Conservation (phyloP, 345 rosid species). For the Stellera chamaejasme region DNA sequence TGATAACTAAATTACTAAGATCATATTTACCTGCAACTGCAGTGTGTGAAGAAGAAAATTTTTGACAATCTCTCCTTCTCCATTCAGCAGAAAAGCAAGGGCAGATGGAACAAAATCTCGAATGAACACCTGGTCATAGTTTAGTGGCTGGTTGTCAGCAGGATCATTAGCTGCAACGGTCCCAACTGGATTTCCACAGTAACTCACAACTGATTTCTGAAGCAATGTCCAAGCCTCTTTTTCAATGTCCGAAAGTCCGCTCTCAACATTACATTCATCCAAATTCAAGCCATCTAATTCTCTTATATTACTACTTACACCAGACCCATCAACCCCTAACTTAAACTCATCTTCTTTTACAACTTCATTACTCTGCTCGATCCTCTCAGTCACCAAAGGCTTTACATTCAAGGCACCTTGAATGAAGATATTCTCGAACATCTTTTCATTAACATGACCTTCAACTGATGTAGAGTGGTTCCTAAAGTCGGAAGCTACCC, state of each 20-base stretch:
- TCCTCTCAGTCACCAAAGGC: constrained; percentile 47
- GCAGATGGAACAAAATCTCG: constrained; percentile 99
- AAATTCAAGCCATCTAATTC: constrained; percentile 27
- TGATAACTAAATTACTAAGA: not conserved
- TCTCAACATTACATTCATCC: constrained; percentile 32
- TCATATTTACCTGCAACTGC: constrained; percentile 74
- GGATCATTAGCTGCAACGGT: constrained; percentile 82
- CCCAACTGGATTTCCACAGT: constrained; percentile 79
- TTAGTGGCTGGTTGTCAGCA: constrained; percentile 59
- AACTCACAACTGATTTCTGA: constrained; percentile 54
- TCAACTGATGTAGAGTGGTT: constrained; percentile 53
- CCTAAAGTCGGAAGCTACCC: constrained; percentile 64
- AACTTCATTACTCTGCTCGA: constrained; percentile 21
- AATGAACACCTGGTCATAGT: constrained; percentile 91
- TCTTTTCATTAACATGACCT: constrained; percentile 53
- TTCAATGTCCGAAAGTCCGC: constrained; percentile 50
- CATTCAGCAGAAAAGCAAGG: constrained; percentile 77
- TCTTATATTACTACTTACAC: constrained; percentile 23
- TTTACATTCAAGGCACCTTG: constrained; percentile 59
- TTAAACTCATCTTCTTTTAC: constrained; percentile 32
- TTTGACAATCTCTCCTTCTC: constrained; percentile 83
- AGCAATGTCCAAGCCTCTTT: constrained; percentile 90
- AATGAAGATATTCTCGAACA: constrained; percentile 64
- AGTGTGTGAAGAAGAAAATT: constrained; percentile 87
- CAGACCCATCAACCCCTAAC: constrained; percentile 23